phyloP scores from a whole-genome alignment of 768 basidiomycete species.

The Lepiota brunneoincarnata region DNA sequence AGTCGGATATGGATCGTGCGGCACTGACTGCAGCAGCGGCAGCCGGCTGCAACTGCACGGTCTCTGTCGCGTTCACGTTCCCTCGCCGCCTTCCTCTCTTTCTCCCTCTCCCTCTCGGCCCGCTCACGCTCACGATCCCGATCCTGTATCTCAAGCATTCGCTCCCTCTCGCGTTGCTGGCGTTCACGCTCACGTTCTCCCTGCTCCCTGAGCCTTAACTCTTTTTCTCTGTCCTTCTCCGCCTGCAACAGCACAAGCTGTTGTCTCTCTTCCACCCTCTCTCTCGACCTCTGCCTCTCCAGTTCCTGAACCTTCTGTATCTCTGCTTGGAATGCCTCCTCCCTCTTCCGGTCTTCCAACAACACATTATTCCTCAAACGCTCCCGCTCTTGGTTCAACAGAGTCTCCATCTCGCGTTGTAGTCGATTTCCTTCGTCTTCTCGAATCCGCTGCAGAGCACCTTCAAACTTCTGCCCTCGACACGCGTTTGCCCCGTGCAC shows the following conservation, averaged over 20 bases:
- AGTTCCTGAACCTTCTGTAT: background rate
- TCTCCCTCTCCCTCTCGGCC: background rate
- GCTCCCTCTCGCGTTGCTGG: background rate
- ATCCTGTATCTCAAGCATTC: background rate
- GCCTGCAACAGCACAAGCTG: background rate
- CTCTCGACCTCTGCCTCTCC: background rate
- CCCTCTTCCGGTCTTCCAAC: too few relatives aligned
- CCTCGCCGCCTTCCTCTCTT: background rate
- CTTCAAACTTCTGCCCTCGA: background rate
- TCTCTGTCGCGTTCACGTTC: background rate
- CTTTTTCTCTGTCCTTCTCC: background rate
- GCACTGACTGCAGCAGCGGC: background rate
- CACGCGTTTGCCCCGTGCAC: background rate
- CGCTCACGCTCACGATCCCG: background rate
- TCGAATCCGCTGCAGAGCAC: background rate
- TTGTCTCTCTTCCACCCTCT: background rate
- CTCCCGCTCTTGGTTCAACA: background rate
- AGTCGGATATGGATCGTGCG: background rate
- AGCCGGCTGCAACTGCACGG: background rate
- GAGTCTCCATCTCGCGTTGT: conserved; percentile 2
- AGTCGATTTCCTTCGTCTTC: background rate
- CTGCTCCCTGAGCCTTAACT: background rate
- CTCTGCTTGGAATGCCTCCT: background rate
- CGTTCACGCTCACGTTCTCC: background rate
- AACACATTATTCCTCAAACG: background rate